A percentile compares a stretch with the other conserved stretches of the same genome.
Evolutionary conservation across 345 rosid species (phyloP).

Genomic region (Populus ilicifolia): DNA sequence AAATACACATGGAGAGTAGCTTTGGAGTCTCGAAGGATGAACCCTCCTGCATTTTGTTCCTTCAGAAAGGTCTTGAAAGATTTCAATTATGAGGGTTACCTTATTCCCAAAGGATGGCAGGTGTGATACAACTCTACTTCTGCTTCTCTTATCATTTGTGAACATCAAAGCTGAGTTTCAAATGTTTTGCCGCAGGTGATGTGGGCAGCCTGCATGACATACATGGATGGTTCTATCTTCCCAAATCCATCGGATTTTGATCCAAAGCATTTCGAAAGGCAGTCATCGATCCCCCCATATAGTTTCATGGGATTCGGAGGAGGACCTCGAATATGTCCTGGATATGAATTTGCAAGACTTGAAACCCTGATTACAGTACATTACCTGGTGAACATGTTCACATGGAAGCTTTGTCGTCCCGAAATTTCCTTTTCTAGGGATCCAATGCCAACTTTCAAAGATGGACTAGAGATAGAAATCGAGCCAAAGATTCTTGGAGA

Average conservation of each 20-base stretch:
- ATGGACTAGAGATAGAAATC: constrained; percentile 14
- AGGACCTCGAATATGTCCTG: constrained; percentile 31
- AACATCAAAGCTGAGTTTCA: too few species aligned
- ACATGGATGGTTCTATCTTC: constrained; percentile 32
- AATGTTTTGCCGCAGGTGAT: constrained; percentile 18
- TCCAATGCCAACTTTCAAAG: constrained; percentile 17
- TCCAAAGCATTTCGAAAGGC: constrained; percentile 30
- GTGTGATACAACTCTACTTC: constrained; percentile 4
- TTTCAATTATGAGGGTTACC: constrained; percentile 25
- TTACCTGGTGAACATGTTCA: constrained; percentile 25
- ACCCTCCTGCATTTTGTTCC: constrained; percentile 20
- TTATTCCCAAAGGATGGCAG: constrained; percentile 39
- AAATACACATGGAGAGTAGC: constrained; percentile 41
- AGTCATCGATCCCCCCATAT: constrained; percentile 18
- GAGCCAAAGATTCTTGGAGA: constrained; percentile 4
- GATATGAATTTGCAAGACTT: constrained; percentile 32
- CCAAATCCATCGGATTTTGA: constrained; percentile 27
- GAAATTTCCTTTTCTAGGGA: constrained; percentile 13
- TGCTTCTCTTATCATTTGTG: not conserved
- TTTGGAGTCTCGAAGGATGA: constrained; percentile 31
- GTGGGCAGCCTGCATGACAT: constrained; percentile 27
- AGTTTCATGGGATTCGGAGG: constrained; percentile 26
- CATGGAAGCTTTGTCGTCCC: constrained; percentile 13
- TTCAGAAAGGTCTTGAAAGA: constrained; percentile 24
- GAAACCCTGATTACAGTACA: constrained; percentile 27